phyloP scores from a whole-genome alignment of 768 basidiomycete genomes.

The Rhizopogon roseolus region DNA sequence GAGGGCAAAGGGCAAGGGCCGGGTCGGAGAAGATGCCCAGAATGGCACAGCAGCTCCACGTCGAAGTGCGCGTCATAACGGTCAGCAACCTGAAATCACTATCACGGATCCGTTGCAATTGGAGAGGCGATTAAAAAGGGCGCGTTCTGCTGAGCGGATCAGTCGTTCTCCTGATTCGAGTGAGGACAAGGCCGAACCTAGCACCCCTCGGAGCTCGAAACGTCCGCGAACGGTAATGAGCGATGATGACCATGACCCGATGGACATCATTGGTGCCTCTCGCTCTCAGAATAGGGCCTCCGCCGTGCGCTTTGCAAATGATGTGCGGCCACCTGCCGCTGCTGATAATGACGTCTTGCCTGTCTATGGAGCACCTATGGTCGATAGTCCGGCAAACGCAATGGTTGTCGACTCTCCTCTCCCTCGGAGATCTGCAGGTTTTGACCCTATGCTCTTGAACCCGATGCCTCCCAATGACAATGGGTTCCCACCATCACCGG shows the following conservation, averaged over 20 bases:
- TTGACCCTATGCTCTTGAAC: constrained; percentile 51
- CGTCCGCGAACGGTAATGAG: constrained; percentile 43
- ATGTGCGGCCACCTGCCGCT: constrained; percentile 11
- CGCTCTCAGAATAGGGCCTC: constrained; percentile 24
- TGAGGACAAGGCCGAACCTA: constrained; percentile 41
- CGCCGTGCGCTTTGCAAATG: constrained; percentile 49
- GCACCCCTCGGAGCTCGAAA: constrained; percentile 31
- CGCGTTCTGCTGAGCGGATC: constrained; percentile 52
- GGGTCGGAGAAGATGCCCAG: constrained; percentile 22
- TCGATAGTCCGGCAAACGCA: constrained; percentile 6
- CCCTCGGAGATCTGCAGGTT: constrained; percentile 34
- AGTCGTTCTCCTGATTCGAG: constrained; percentile 40
- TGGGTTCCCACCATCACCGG: constrained; percentile 9
- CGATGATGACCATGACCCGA: constrained; percentile 45
- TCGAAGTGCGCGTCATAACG: constrained; percentile 70
- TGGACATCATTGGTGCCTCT: constrained; percentile 32
- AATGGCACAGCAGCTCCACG: constrained; percentile 40
- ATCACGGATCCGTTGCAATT: constrained; percentile 75
- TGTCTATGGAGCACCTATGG: background rate
- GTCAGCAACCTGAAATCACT: constrained; percentile 61
- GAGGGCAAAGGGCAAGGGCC: constrained; percentile 35
- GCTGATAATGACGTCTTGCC: background rate
- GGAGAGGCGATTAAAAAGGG: constrained; percentile 71
- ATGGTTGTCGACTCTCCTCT: constrained; percentile 36
- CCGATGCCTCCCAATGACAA: constrained; percentile 35